Base-by-base conservation (phyloP, 1,284 basidiomycete species). In the Volvariella volvacea region DNA sequence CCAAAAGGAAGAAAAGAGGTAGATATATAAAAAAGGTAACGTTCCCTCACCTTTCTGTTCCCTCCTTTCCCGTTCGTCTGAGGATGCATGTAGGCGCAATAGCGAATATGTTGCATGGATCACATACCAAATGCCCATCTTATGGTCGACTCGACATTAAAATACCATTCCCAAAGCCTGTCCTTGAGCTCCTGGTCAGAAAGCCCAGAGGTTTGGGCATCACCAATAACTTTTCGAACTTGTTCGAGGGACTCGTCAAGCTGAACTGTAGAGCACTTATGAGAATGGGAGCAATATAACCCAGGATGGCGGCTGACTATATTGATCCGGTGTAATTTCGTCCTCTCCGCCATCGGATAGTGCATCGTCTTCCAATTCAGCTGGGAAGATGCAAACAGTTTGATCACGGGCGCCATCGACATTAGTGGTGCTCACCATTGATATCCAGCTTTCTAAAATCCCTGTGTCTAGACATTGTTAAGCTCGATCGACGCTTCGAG, bases 391-490 rank as follows among this genome's bases (percentile, higher is more conserved):
- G 30, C 28, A 46, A n/a, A n/a, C 32, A 49, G 25, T 3, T 12
- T 44, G 36, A 30, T 34, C 32, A 22, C 41, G 8, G 36, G 45
- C 21, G n/a, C 10, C 12, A 40, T 37, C 43, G 22, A n/a, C 8
- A 32, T 12, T 38, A 47, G 42, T 36, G 19, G 15, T 2, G 31
- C 64, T 28, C 51, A 88, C 94, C 92, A 52, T 88, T 73, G 25
- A 97, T 70, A 59, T 98, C 83, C 39, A 99, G 71, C 63, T 96
- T 94, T 51, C 91, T 78, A 51, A 98, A 78, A 62, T 85, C 80
- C 60, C 95, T 83, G 67, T 99, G 95, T 61, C 92, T 72, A 8
- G 92, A 93, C 89, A 90, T 90, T 48, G 45, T 64, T 17, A 21
- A 6, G 6, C 12, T 28, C 12, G 25, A 28, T 28, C 25, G 25